phyloP scores from a whole-genome alignment of 768 basidiomycete genomes.

The Kwoniella dendrophila region DNA sequence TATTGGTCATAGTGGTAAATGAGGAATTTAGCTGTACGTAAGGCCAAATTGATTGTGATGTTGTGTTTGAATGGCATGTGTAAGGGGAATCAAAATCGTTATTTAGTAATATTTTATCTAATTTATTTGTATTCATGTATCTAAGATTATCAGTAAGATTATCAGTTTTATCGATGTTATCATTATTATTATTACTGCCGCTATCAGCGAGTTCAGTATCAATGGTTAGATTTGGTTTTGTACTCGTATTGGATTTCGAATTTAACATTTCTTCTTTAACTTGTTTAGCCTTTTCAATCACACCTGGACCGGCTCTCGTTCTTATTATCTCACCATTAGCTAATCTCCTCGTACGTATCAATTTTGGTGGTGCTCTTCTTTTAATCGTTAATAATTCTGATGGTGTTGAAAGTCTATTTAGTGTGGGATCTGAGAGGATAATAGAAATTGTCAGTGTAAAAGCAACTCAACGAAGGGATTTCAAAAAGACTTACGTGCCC shows the following conservation, averaged over 20 bases:
- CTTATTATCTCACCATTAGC: constrained; percentile 50
- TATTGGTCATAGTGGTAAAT: no score
- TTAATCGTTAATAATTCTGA: constrained; percentile 45
- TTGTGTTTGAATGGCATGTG: not conserved
- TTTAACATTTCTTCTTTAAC: constrained; percentile 35
- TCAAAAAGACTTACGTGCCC: constrained; percentile 48
- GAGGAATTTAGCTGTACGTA: not conserved
- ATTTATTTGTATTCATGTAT: no score
- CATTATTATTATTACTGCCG: not conserved
- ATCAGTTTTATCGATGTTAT: not conserved
- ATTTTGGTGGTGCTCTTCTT: constrained; percentile 53
- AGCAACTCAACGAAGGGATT: not conserved
- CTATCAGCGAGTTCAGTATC: not conserved
- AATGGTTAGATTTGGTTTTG: not conserved
- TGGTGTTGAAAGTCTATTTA: constrained; percentile 47
- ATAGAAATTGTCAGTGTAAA: not conserved
- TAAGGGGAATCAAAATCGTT: not conserved
- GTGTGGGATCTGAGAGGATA: constrained; percentile 40
- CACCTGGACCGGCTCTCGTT: constrained; percentile 42
- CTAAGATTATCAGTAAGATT: not conserved
- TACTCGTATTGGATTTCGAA: not conserved
- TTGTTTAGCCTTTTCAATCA: constrained; percentile 44
- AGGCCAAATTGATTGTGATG: not conserved
- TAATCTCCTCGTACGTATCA: constrained; percentile 52
- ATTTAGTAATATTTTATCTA: no score